A percentile compares a stretch with the other conserved stretches of the same genome.
Conservation (phyloP, 2,329 filamentous ascomycete genomes). For the Dothideomycetes sp. region DNA sequence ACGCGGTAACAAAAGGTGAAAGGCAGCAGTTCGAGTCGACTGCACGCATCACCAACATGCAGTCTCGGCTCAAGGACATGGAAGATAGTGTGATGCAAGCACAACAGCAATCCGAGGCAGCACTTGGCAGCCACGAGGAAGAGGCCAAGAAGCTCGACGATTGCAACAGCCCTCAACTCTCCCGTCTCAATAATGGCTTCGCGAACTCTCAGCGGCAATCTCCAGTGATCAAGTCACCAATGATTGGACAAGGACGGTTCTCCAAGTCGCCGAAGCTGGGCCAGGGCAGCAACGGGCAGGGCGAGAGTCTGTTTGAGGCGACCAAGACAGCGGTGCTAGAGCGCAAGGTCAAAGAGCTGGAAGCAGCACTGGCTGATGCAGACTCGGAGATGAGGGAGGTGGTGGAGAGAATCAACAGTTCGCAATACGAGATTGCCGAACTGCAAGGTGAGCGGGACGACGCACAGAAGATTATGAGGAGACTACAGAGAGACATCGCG, state of each 20-base stretch:
- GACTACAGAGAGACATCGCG: conserved; percentile 9
- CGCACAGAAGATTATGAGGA: conserved; percentile 9
- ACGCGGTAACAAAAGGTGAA: conserved; percentile 75
- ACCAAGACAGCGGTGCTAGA: conserved; percentile 66
- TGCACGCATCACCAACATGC: conserved; percentile 71
- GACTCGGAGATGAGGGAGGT: conserved; percentile 78
- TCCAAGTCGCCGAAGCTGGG: conserved; percentile 48
- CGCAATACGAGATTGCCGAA: conserved; percentile 73
- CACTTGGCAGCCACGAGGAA: conserved; percentile 73
- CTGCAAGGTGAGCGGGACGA: conserved; percentile 54
- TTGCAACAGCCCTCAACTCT: conserved; percentile 64
- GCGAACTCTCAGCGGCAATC: too few relatives aligned
- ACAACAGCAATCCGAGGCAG: conserved; percentile 78
- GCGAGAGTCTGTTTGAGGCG: conserved; percentile 40
- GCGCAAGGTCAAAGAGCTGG: conserved; percentile 70
- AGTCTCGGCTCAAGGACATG: conserved; percentile 65
- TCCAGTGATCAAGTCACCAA: conserved; percentile 44
- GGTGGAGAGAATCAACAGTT: conserved; percentile 68
- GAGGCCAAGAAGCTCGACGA: conserved; percentile 68
- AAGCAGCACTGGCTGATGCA: conserved; percentile 65
- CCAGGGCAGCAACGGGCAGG: conserved; percentile 48
- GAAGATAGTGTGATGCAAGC: conserved; percentile 77
- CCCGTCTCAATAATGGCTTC: conserved; percentile 52
- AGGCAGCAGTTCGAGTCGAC: conserved; percentile 70
- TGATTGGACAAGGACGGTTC: conserved; percentile 33